These are phyloP conservation scores for Ziziphus jujuba DNA, from an alignment of 306 rosid genomes.

Conservation along the genomic window DNA sequence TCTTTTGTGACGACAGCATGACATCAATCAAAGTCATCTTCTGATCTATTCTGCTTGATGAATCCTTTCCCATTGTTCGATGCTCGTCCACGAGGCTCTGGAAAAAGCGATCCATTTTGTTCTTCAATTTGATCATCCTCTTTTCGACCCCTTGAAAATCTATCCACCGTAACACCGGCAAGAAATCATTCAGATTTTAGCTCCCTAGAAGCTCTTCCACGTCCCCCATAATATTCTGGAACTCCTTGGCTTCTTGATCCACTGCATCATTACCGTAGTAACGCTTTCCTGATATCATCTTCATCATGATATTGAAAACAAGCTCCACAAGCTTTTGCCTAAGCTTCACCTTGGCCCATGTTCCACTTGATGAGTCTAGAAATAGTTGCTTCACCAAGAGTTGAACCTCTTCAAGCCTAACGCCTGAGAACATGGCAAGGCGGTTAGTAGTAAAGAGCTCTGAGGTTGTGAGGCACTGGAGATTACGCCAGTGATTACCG, in stretches of 20 bases:
- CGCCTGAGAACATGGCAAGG: background rate
- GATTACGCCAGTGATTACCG: slow-evolving; percentile 33
- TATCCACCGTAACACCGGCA: slow-evolving; percentile 19
- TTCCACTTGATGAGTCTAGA: background rate
- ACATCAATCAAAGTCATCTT: slow-evolving; percentile 28
- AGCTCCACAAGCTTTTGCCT: slow-evolving; percentile 16
- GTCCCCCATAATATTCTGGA: slow-evolving; percentile 14
- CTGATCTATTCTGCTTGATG: background rate
- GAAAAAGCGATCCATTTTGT: slow-evolving; percentile 24
- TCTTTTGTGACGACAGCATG: slow-evolving; percentile 29
- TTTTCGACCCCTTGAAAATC: slow-evolving; percentile 27
- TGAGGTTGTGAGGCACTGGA: slow-evolving; percentile 21
- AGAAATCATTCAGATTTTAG: slow-evolving; percentile 18
- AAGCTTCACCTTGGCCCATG: slow-evolving; percentile 12
- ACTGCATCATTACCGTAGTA: slow-evolving; percentile 18
- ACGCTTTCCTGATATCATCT: slow-evolving; percentile 27
- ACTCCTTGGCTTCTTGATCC: slow-evolving; percentile 16
- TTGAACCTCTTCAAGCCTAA: slow-evolving; percentile 15
- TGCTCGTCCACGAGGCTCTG: slow-evolving; percentile 31
- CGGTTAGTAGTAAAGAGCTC: slow-evolving; percentile 23
- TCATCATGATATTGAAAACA: slow-evolving; percentile 20
- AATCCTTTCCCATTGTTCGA: background rate
- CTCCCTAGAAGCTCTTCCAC: background rate
- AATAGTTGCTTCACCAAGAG: slow-evolving; percentile 17
- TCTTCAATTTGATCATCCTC: slow-evolving; percentile 28